phyloP scores from a whole-genome alignment of 495 filamentous ascomycete species.

The Bryoglossum gracile region DNA sequence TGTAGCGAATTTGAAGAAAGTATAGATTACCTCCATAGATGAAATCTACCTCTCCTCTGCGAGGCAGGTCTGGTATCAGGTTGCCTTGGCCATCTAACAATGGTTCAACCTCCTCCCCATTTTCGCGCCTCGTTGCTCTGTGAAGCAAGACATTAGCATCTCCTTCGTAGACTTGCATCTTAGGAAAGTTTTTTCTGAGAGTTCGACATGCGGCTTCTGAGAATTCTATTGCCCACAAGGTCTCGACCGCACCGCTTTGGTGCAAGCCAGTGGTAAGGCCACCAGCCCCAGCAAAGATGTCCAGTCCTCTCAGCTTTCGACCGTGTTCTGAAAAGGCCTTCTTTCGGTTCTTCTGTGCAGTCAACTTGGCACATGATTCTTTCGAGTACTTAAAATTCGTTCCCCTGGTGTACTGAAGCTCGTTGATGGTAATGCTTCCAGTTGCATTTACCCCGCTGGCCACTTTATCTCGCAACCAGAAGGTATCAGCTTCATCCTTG shows the following conservation, averaged over 20 bases:
- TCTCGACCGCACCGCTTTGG: conserved; percentile 5
- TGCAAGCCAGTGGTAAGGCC: conserved; percentile 4
- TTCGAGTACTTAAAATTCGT: background rate
- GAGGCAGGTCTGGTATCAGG: conserved; percentile 5
- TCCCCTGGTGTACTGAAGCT: too few relatives aligned
- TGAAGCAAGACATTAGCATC: conserved; percentile 7
- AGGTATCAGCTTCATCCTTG: conserved; percentile 4
- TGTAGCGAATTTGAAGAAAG: too few relatives aligned
- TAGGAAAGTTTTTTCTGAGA: background rate
- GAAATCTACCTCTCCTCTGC: conserved; percentile 9
- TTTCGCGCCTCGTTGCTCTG: background rate
- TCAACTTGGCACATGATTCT: background rate
- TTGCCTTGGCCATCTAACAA: conserved; percentile 1
- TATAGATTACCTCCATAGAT: conserved; percentile 7
- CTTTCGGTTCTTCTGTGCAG: background rate
- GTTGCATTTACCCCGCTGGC: background rate
- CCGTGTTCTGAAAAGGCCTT: background rate
- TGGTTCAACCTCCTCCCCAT: background rate
- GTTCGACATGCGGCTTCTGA: conserved; percentile 1
- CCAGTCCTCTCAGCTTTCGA: conserved; percentile 6
- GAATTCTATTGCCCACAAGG: conserved; percentile 6
- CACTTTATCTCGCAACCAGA: conserved; percentile 3
- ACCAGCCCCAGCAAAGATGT: conserved; percentile 8
- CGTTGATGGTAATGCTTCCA: background rate
- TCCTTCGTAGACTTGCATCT: background rate